These are phyloP conservation scores for Starmerella bombi DNA, from an alignment of 805 yeast species.

Conservation along the genomic window DNA sequence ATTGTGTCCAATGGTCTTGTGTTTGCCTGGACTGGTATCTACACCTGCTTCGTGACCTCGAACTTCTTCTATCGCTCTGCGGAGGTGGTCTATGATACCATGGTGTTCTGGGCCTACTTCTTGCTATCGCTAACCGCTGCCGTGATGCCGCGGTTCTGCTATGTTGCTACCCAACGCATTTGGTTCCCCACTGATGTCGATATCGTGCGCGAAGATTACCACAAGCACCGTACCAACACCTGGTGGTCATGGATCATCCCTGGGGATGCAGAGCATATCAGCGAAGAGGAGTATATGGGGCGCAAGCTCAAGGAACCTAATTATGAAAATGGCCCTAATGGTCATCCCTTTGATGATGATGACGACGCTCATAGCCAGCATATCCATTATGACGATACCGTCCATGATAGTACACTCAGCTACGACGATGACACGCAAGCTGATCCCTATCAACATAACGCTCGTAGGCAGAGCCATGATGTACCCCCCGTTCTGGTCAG, in stretches of 20 bases:
- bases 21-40: constrained; percentile 69
- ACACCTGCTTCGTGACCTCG: constrained; percentile 43
- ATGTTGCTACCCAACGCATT: constrained; percentile 37
- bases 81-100: constrained; percentile 45
- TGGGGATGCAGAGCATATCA: neutral
- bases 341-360: no score
- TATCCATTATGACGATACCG: no score
- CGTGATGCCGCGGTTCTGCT: constrained; percentile 47
- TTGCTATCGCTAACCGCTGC: constrained; percentile 43
- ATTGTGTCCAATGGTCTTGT: constrained; percentile 44
- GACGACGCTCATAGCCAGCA: no score
- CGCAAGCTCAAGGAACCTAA: no score
- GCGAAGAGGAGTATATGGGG: no score
- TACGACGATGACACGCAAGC: no score
- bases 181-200: constrained; percentile 57
- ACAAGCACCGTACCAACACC: neutral
- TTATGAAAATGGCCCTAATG: no score
- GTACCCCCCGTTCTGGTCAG: no score
- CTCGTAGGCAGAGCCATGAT: no score
- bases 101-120: constrained; percentile 51
- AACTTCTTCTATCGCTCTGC: constrained; percentile 55
- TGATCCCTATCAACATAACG: no score
- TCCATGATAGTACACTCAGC: no score
- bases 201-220: constrained; percentile 43
- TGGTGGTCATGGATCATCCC: constrained; percentile 1